Base-by-base conservation (phyloP, 2,329 filamentous ascomycete species). In the Juglanconis juglandina region DNA sequence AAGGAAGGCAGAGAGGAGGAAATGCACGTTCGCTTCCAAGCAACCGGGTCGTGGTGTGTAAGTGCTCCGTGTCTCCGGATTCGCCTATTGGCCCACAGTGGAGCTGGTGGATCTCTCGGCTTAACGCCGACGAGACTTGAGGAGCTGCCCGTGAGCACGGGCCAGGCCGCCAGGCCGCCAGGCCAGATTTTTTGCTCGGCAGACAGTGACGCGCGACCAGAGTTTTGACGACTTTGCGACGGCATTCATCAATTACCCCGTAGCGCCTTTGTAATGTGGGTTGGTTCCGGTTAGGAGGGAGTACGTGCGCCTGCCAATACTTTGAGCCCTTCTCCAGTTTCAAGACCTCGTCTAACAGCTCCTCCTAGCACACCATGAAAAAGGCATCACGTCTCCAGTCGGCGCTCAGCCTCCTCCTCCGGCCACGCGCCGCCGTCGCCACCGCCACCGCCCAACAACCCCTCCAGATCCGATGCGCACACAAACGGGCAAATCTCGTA, bases 401-500 rank as follows among this genome's bases (percentile, higher is more conserved):
- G 42, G 64, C 67, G 34, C 58, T 72, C 53, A 62, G 67, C 63
- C 65, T 68, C 54, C 60, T 71, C 46, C 61, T 73, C 63, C 67
- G 66, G 64, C 39, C 55, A 52, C 17, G 46, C 9, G 46, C 46
- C 24, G 24, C 46, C 8, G 41, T 3, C 24, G 24, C 7, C 46
- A 9, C 37, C 32, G 69, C 73, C 65, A 67, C 71, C 37, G 62
- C 66, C 48, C 67, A 68, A 60, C 67, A 71, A 52, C 62, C 65
- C 52, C 65, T 67, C 35, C 78, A 80, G 64, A 69, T 72, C 62
- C 70, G 79, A 74, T 77, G 75, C 68, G 72, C 78, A 44, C 76
- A 80, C 69, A 76, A 74, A 69, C 73, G 74, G 62, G 67, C 74
- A 41, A 63, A 72, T 48, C 61, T 51, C 9, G 50, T 52, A 46